Evolutionary conservation across 1,284 basidiomycete genomes (phyloP).

Genomic region (Irpex lacteus): DNA sequence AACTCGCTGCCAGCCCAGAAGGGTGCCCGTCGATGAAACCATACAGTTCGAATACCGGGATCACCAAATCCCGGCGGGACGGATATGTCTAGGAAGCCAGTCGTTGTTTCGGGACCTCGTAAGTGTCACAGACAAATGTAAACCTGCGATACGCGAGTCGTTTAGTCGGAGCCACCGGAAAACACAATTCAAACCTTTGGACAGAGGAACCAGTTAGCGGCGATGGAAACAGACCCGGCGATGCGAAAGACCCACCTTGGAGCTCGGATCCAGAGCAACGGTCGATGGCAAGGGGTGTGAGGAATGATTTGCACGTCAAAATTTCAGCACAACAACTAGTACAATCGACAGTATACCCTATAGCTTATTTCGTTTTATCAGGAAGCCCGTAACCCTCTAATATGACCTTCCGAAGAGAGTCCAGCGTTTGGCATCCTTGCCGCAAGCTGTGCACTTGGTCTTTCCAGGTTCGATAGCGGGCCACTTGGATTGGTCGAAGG

Average conservation of each 20-base stretch:
- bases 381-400: constrained; percentile 31
- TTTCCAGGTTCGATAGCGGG: constrained; percentile 73
- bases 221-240: background rate
- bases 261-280: background rate
- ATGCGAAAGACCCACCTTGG: background rate
- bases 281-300: background rate
- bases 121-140: background rate
- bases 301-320: background rate
- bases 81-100: background rate
- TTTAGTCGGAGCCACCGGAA: background rate
- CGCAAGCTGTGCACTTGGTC: constrained; percentile 86
- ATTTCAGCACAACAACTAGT: background rate
- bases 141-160: background rate
- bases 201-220: background rate
- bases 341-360: background rate
- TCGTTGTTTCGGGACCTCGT: background rate
- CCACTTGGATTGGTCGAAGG: constrained; percentile 89
- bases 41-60: background rate
- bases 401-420: constrained; percentile 88
- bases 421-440: constrained; percentile 86
- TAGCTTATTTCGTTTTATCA: background rate
- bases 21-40: background rate
- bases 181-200: background rate
- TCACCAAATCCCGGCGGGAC: background rate
- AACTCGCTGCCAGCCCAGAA: background rate